These are phyloP conservation scores for Phragmites australis DNA, from an alignment of 176 grass and related monocot species.

Conservation along the genomic window DNA sequence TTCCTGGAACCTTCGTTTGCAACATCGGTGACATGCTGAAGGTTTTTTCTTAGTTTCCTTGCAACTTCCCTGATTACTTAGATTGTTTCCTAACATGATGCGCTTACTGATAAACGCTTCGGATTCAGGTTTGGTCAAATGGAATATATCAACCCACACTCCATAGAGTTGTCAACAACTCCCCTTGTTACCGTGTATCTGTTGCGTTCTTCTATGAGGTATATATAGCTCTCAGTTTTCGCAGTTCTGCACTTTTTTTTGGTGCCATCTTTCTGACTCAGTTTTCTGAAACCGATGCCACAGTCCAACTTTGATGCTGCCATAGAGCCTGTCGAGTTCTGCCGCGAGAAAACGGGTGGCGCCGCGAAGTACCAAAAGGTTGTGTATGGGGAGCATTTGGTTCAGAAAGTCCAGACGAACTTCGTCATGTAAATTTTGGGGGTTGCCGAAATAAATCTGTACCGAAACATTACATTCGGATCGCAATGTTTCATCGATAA, in stretches of 20 bases:
- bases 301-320: conserved; percentile 83
- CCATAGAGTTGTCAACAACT: conserved; percentile 77
- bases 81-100: background rate
- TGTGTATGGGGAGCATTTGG: conserved; percentile 80
- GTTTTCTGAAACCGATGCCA: conserved; percentile 9
- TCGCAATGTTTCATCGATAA: conserved; percentile 14
- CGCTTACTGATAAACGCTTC: background rate
- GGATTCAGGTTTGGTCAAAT: conserved; percentile 79
- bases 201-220: conserved; percentile 90
- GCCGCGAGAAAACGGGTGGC: conserved; percentile 62
- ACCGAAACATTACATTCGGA: background rate
- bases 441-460: background rate
- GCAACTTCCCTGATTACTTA: background rate
- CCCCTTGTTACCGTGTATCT: conserved; percentile 76
- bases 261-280: background rate
- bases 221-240: background rate
- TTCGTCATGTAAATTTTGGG: conserved; percentile 49
- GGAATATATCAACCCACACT: conserved; percentile 88
- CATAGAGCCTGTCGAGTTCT: conserved; percentile 65
- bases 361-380: conserved; percentile 55
- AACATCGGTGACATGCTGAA: conserved; percentile 97
- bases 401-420: conserved; percentile 69
- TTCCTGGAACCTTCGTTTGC: conserved; percentile 86
- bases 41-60: conserved; percentile 29
- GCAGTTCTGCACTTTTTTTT: background rate